Conservation (phyloP, 208 protist genomes). For the Vickermania ingenoplastis region DNA sequence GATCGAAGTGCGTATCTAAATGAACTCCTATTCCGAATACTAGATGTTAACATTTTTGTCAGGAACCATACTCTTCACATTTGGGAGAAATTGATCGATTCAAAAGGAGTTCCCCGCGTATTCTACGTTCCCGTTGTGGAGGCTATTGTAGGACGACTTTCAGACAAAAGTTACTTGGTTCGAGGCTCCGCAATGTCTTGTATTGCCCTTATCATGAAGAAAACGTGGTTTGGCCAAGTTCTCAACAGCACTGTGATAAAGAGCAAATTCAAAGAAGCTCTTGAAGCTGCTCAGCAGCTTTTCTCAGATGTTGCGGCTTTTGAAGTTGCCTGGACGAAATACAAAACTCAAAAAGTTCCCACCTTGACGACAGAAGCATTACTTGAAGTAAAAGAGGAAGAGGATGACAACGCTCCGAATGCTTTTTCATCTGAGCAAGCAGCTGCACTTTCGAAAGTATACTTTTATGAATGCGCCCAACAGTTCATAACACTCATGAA, state of each 20-base stretch:
- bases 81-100: constrained; percentile 66
- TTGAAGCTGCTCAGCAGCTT: constrained; percentile 9
- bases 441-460: constrained; percentile 36
- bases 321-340: constrained; percentile 8
- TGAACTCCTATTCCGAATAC: constrained; percentile 75
- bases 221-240: constrained; percentile 84
- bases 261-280: constrained; percentile 38
- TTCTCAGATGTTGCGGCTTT: constrained; percentile 23
- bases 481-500: constrained; percentile 60
- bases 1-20: constrained; percentile 55
- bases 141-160: constrained; percentile 56
- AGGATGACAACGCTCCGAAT: not conserved
- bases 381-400: not conserved
- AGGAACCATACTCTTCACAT: constrained; percentile 77
- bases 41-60: constrained; percentile 84
- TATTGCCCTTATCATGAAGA: constrained; percentile 47
- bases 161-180: constrained; percentile 82
- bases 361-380: not conserved
- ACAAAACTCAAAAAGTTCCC: not conserved
- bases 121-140: constrained; percentile 62
- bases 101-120: constrained; percentile 59
- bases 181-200: constrained; percentile 69
- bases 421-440: constrained; percentile 41
- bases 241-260: constrained; percentile 41
- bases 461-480: constrained; percentile 75